These are phyloP conservation scores for Syncephalis fuscata DNA, from an alignment of 371 early-diverging fungal species.

Conservation along the genomic window DNA sequence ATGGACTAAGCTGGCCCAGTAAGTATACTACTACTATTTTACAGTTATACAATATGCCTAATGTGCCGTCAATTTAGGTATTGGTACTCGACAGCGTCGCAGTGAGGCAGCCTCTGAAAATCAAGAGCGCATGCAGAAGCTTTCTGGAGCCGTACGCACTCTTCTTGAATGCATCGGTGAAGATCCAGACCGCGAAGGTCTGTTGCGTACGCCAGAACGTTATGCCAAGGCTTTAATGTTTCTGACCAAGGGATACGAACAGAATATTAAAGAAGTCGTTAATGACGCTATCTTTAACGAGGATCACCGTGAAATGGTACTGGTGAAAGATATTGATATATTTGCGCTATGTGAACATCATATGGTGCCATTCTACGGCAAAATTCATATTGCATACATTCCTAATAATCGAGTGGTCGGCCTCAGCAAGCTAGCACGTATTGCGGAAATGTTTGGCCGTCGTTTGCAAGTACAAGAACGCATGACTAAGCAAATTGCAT, in stretches of 20 bases:
- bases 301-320: constrained; percentile 97
- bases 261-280: constrained; percentile 60
- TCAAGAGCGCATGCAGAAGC: constrained; percentile 43
- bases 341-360: constrained; percentile 97
- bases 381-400: constrained; percentile 90
- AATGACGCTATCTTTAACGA: constrained; percentile 94
- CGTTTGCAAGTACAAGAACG: constrained; percentile 96
- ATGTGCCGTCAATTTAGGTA: constrained; percentile 15
- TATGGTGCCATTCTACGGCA: constrained; percentile 94
- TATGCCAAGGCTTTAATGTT: constrained; percentile 96
- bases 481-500: constrained; percentile 91
- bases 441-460: constrained; percentile 94
- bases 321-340: constrained; percentile 88
- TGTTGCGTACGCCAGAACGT: constrained; percentile 88
- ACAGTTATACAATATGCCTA: neutral
- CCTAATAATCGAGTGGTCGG: constrained; percentile 91
- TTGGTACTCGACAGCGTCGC: constrained; percentile 53
- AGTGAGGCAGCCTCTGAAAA: constrained; percentile 58
- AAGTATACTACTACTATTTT: constrained; percentile 10
- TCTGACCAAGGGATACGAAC: constrained; percentile 93
- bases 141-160: constrained; percentile 73
- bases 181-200: constrained; percentile 86
- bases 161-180: constrained; percentile 90
- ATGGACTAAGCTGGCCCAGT: constrained; percentile 36
- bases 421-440: constrained; percentile 89